Conservation (phyloP, 805 yeast genomes). For the Candida rishiriensis region DNA sequence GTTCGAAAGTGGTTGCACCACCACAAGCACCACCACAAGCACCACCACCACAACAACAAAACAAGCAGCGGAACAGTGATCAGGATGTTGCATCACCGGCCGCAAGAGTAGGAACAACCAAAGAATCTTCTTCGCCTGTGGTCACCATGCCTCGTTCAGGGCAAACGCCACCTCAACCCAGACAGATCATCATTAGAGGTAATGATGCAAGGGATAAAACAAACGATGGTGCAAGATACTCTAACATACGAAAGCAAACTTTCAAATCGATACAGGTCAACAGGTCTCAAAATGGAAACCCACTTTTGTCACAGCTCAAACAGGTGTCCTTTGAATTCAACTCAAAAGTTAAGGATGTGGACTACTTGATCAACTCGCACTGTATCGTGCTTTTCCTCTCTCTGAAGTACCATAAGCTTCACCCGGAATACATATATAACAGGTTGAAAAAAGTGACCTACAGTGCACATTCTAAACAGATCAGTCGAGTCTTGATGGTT, state of each 20-base stretch:
- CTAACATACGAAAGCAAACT: slow-evolving; percentile 17
- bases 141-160: neutral
- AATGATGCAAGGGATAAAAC: slow-evolving; percentile 11
- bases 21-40: neutral
- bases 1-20: neutral
- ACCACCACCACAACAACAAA: neutral
- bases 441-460: slow-evolving; percentile 38
- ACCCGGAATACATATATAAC: slow-evolving; percentile 68
- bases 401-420: slow-evolving; percentile 67
- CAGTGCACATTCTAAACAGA: slow-evolving; percentile 14
- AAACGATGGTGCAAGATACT: slow-evolving; percentile 13
- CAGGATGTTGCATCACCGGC: too few species aligned
- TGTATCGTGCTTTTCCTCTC: slow-evolving; percentile 59
- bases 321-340: slow-evolving; percentile 52
- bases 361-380: slow-evolving; percentile 58
- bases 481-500: slow-evolving; percentile 46
- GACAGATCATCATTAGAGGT: slow-evolving; percentile 14
- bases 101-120: too few species aligned
- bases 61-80: too few species aligned
- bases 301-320: slow-evolving; percentile 52
- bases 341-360: slow-evolving; percentile 45
- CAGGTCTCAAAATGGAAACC: slow-evolving; percentile 69
- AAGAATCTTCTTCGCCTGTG: neutral
- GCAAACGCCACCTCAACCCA: slow-evolving; percentile 1
- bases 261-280: slow-evolving; percentile 48